A percentile compares a stretch with the other conserved stretches of the same genome.
phyloP scores from a whole-genome alignment of 2,329 filamentous ascomycete genomes.

The Cytospora chrysosperma region DNA sequence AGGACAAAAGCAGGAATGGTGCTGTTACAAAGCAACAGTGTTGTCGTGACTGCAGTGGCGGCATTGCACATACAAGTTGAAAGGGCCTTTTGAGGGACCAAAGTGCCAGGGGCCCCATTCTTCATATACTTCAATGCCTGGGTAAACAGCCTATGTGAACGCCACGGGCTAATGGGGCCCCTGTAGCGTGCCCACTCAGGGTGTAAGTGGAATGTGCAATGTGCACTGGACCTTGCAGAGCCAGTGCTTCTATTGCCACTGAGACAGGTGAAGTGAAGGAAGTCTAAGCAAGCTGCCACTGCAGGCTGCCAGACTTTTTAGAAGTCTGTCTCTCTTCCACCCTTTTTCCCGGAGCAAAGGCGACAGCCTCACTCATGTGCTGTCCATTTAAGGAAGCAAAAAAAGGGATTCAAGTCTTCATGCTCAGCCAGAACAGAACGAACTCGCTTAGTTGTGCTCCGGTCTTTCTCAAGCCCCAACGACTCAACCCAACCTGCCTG shows the following conservation, averaged over 20 bases:
- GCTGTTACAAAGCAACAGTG: no score
- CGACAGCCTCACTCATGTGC: neutral
- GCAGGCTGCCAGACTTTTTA: neutral
- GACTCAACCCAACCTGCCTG: neutral
- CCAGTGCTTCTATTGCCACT: neutral
- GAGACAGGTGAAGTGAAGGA: neutral
- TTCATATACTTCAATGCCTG: no score
- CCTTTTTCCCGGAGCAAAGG: neutral
- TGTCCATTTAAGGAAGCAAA: neutral
- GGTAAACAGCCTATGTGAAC: no score
- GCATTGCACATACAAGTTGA: no score
- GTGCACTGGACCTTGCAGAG: constrained; percentile 5
- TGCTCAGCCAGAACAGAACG: neutral
- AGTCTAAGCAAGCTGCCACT: neutral
- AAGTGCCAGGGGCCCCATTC: neutral
- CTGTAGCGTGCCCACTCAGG: constrained; percentile 1
- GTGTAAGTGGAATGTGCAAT: constrained; percentile 13
- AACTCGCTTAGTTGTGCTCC: neutral
- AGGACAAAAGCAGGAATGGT: no score
- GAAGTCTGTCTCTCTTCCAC: neutral
- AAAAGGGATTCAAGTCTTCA: neutral
- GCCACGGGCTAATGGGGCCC: neutral
- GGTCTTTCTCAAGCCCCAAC: neutral
- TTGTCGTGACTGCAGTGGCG: no score
- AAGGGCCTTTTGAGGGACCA: neutral